Percentiles rank a stretch among this genome's conserved stretches.
Conservation (phyloP, 371 early-diverging fungal species). For the Mucor velutinosus region DNA sequence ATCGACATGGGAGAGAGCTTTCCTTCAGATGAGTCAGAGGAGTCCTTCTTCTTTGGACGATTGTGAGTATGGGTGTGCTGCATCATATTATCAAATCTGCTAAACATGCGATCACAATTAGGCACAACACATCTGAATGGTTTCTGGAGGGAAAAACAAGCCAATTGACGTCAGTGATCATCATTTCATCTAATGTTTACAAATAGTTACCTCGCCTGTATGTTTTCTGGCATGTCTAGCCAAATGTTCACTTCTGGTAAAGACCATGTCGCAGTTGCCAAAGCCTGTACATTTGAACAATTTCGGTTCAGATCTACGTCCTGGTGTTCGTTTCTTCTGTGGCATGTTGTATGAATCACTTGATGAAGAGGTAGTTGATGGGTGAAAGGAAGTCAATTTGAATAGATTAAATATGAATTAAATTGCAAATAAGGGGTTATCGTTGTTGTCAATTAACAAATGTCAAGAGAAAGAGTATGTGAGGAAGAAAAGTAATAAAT, state of each 20-base stretch:
- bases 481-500: not conserved
- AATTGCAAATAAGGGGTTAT: not conserved
- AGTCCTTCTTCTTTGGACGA: constrained; percentile 20
- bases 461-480: not conserved
- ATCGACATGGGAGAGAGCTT: not conserved
- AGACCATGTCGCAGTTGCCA: constrained; percentile 56
- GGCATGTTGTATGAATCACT: constrained; percentile 5
- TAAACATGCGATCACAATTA: constrained; percentile 49
- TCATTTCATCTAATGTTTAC: not conserved
- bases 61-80: constrained; percentile 55
- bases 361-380: not conserved
- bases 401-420: not conserved
- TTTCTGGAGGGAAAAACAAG: constrained; percentile 22
- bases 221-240: constrained; percentile 61
- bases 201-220: constrained; percentile 54
- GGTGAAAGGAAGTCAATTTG: not conserved
- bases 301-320: constrained; percentile 34
- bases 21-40: not conserved
- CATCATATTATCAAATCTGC: constrained; percentile 60
- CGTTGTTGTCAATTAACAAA: not conserved
- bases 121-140: constrained; percentile 52
- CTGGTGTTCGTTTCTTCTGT: constrained; percentile 18
- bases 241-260: constrained; percentile 56
- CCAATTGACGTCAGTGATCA: not conserved
- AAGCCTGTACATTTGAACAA: constrained; percentile 54